phyloP scores from a whole-genome alignment of 108 stramenopile species.

The Nitzschia sp. region DNA sequence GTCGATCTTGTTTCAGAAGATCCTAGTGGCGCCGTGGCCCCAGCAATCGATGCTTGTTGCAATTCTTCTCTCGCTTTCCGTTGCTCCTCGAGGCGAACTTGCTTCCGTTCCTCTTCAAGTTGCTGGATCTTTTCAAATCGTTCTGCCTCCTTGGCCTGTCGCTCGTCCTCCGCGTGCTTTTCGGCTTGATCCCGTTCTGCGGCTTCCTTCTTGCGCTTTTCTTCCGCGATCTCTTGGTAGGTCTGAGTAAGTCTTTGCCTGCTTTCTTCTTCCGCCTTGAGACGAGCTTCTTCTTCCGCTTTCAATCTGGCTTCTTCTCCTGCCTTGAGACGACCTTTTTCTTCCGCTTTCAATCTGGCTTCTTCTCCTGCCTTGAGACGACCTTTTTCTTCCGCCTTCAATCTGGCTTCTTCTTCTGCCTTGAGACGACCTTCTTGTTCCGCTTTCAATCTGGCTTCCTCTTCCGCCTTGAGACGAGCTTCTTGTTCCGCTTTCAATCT shows the following conservation, averaged over 20 bases:
- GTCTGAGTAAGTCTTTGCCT: not conserved
- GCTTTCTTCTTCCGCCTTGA: not conserved
- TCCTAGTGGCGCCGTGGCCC: constrained; percentile 25
- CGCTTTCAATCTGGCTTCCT: not conserved
- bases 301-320: not conserved
- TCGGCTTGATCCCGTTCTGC: not conserved
- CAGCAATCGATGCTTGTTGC: constrained; percentile 30
- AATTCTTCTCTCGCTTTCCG: constrained; percentile 12
- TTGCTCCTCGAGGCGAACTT: not conserved
- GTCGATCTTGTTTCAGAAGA: constrained; percentile 17
- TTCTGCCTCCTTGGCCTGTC: constrained; percentile 15
- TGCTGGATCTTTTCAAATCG: not conserved
- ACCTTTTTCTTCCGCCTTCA: not conserved
- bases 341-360: not conserved
- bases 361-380: not conserved
- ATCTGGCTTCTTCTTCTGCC: not conserved
- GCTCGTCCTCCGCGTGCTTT: constrained; percentile 8
- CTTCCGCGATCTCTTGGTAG: constrained; percentile 14
- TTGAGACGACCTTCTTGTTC: not conserved
- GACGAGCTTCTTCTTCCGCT: not conserved
- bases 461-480: not conserved
- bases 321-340: not conserved
- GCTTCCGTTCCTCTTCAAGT: constrained; percentile 13
- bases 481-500: not conserved
- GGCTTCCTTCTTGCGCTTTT: not conserved